Evolutionary conservation across 2,329 filamentous ascomycete genomes (phyloP).

Genomic region (Hortaea sp.): DNA sequence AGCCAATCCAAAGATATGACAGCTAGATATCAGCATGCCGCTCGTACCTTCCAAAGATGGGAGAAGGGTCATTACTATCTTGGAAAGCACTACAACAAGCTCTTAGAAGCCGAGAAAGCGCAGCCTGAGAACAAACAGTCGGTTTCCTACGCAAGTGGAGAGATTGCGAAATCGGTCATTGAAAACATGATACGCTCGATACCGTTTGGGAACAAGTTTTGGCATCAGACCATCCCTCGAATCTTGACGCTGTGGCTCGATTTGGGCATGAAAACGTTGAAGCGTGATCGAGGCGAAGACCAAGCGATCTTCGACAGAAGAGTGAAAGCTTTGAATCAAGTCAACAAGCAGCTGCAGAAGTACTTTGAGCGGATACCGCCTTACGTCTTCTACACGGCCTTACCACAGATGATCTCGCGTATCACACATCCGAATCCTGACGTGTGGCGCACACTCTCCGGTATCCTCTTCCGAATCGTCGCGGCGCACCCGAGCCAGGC

Average conservation of each 20-base stretch:
- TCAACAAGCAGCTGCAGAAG: constrained; percentile 70
- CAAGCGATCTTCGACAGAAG: constrained; percentile 38
- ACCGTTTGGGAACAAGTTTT: constrained; percentile 83
- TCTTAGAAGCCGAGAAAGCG: constrained; percentile 77
- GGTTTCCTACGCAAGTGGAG: constrained; percentile 54
- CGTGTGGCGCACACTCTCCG: constrained; percentile 66
- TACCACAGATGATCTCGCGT: constrained; percentile 91
- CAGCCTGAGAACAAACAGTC: constrained; percentile 64
- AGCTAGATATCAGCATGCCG: constrained; percentile 71
- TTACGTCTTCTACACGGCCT: constrained; percentile 69
- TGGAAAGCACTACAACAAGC: constrained; percentile 93
- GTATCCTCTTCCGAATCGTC: constrained; percentile 80
- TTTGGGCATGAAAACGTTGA: constrained; percentile 59
- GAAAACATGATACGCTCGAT: constrained; percentile 88
- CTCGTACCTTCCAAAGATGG: constrained; percentile 62
- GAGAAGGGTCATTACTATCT: constrained; percentile 97
- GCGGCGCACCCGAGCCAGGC: constrained; percentile 80
- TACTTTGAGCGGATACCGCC: constrained; percentile 63
- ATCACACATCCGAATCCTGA: constrained; percentile 76
- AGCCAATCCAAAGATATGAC: constrained; percentile 74
- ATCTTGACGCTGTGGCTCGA: constrained; percentile 92
- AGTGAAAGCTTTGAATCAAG: constrained; percentile 54
- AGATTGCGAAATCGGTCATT: constrained; percentile 78
- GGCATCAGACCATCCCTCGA: constrained; percentile 88
- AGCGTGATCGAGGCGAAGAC: constrained; percentile 35